phyloP scores from a whole-genome alignment of 306 rosid species.

The Vigna mungo region DNA sequence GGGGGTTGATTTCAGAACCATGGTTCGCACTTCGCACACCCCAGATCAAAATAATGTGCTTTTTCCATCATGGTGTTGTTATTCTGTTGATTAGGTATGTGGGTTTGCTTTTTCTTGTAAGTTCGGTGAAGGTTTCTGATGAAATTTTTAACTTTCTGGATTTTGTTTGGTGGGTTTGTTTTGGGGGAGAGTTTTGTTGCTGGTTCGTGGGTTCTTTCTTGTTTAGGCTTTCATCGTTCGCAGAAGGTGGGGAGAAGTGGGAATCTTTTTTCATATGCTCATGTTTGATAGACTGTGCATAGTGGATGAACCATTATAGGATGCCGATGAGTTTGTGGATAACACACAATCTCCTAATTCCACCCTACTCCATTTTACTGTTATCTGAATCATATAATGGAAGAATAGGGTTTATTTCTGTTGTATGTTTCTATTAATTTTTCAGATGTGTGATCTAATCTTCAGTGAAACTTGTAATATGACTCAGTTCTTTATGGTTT shows the following conservation, averaged over 20 bases:
- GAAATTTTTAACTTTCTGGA: not conserved
- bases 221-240: slow-evolving; percentile 32
- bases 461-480: slow-evolving; percentile 14
- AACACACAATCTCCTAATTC: not conserved
- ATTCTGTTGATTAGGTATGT: slow-evolving; percentile 55
- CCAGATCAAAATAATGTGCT: slow-evolving; percentile 13
- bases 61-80: slow-evolving; percentile 6
- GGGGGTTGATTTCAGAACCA: slow-evolving; percentile 22
- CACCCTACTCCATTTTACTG: slow-evolving; percentile 31
- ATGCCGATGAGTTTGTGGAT: slow-evolving; percentile 32
- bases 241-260: slow-evolving; percentile 17
- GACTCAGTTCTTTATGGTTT: slow-evolving; percentile 1
- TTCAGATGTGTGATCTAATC: slow-evolving; percentile 1
- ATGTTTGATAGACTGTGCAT: not conserved
- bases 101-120: slow-evolving; percentile 5
- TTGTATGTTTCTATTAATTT: not conserved
- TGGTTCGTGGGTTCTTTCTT: slow-evolving; percentile 18
- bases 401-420: not conserved
- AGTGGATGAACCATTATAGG: slow-evolving; percentile 7
- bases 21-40: not conserved
- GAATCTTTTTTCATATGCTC: slow-evolving; percentile 20
- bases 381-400: slow-evolving; percentile 31
- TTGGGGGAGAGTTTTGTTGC: slow-evolving; percentile 6
- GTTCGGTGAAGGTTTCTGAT: slow-evolving; percentile 3
- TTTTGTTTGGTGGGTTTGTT: slow-evolving; percentile 41